Conservation (phyloP, 805 yeast genomes). For the Scheffersomyces coipomensis region DNA sequence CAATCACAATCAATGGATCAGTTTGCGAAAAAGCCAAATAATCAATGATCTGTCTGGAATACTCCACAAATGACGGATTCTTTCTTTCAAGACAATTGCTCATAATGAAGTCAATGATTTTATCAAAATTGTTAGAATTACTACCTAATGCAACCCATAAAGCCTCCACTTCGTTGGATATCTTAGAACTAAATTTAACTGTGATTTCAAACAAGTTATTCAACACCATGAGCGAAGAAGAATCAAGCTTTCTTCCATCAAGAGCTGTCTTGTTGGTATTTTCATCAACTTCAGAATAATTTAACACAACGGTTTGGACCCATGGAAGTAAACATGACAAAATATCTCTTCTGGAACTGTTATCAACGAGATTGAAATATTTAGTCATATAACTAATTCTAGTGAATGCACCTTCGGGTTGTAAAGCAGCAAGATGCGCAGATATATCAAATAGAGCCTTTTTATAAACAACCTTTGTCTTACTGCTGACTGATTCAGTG, state of each 20-base stretch:
- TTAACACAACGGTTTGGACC: conserved; percentile 80
- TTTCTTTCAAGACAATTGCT: conserved; percentile 66
- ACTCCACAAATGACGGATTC: conserved; percentile 72
- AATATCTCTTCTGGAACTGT: conserved; percentile 69
- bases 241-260: conserved; percentile 14
- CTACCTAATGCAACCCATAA: conserved; percentile 93
- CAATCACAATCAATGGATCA: conserved; percentile 49
- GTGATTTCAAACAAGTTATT: conserved; percentile 84
- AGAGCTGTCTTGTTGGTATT: conserved; percentile 1
- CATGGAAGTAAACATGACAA: conserved; percentile 84
- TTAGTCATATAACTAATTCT: conserved; percentile 72
- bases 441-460: conserved; percentile 82
- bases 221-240: conserved; percentile 61
- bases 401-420: conserved; percentile 55
- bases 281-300: conserved; percentile 12
- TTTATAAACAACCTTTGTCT: conserved; percentile 80
- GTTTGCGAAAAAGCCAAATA: conserved; percentile 60
- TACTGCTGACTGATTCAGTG: conserved; percentile 69
- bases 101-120: conserved; percentile 68
- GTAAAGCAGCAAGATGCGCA: conserved; percentile 56
- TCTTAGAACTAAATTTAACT: conserved; percentile 65
- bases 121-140: conserved; percentile 65
- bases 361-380: conserved; percentile 58
- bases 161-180: conserved; percentile 88
- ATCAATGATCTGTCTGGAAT: conserved; percentile 77